Percentiles rank a stretch among this genome's conserved stretches.
Conservation (phyloP, 306 rosid species). For the Ceratonia siliqua region DNA sequence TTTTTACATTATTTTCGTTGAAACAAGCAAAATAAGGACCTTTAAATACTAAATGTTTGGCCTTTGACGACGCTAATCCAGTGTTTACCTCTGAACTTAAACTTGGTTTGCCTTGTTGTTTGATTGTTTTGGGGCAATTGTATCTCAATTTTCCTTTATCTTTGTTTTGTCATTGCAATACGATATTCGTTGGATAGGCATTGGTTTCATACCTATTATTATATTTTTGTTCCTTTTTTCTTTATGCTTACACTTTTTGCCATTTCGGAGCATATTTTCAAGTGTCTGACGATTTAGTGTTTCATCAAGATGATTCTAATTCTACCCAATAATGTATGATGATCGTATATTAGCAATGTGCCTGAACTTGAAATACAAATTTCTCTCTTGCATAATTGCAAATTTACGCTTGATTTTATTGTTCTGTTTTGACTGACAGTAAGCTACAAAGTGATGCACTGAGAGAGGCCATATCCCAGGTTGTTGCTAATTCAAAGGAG, state of each 20-base stretch:
- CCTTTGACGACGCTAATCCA: neutral
- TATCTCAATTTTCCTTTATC: neutral
- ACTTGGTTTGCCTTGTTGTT: neutral
- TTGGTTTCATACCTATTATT: neutral
- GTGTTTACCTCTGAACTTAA: neutral
- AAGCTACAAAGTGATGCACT: slow-evolving; percentile 54
- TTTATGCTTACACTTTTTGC: too few species aligned
- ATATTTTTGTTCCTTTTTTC: neutral
- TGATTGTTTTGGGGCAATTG: neutral
- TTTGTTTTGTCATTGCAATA: neutral
- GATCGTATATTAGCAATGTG: neutral
- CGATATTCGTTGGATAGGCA: neutral
- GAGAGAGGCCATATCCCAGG: slow-evolving; percentile 51
- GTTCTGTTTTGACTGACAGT: slow-evolving; percentile 29
- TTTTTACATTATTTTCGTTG: neutral
- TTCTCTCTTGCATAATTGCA: neutral
- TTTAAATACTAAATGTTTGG: neutral
- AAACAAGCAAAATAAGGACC: neutral
- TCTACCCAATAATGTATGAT: neutral
- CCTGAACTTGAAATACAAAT: neutral
- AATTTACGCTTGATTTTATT: neutral
- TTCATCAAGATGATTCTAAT: neutral
- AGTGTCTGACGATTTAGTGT: neutral
- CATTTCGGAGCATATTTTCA: neutral
- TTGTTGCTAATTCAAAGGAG: slow-evolving; percentile 36